Evolutionary conservation across 495 filamentous ascomycete genomes (phyloP).

Genomic region (Saxophila tyrrhenica): DNA sequence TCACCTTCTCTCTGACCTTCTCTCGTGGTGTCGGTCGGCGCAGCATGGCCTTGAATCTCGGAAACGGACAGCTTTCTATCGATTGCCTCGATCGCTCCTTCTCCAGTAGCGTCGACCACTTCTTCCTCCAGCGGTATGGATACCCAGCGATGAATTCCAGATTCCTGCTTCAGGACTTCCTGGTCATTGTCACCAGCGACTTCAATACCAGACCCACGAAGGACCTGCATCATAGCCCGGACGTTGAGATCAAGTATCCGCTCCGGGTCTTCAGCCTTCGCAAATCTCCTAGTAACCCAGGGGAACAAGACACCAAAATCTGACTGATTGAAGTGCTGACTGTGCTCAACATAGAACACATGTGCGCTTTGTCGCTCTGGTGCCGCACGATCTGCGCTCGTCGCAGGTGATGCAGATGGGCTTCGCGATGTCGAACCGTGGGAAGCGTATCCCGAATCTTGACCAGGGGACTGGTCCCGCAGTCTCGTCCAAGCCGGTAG

Average conservation of each 20-base stretch:
- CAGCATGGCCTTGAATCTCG: neutral
- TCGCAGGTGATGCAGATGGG: neutral
- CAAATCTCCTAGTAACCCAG: slow-evolving; percentile 45
- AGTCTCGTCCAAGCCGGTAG: slow-evolving; percentile 12
- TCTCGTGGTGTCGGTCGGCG: neutral
- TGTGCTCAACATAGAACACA: slow-evolving; percentile 50
- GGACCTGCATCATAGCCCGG: slow-evolving; percentile 49
- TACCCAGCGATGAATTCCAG: slow-evolving; percentile 6
- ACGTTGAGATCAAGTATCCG: slow-evolving; percentile 51
- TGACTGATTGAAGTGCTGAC: slow-evolving; percentile 61
- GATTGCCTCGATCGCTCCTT: neutral
- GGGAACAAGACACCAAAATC: slow-evolving; percentile 75
- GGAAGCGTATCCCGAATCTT: slow-evolving; percentile 17
- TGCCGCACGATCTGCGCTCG: neutral
- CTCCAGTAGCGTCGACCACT: neutral
- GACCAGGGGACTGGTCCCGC: slow-evolving; percentile 9
- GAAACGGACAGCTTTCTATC: neutral
- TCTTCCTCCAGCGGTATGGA: slow-evolving; percentile 1
- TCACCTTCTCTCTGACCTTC: neutral
- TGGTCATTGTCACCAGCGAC: slow-evolving; percentile 38
- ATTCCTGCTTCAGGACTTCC: slow-evolving; percentile 5
- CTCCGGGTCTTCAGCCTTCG: slow-evolving; percentile 50
- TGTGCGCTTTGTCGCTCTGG: slow-evolving; percentile 5
- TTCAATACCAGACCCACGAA: slow-evolving; percentile 40
- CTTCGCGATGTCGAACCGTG: neutral